Percentiles rank a stretch among this genome's conserved stretches.
Evolutionary conservation across 73 alveolate genomes (phyloP).

Genomic region (Paramecium caudatum): DNA sequence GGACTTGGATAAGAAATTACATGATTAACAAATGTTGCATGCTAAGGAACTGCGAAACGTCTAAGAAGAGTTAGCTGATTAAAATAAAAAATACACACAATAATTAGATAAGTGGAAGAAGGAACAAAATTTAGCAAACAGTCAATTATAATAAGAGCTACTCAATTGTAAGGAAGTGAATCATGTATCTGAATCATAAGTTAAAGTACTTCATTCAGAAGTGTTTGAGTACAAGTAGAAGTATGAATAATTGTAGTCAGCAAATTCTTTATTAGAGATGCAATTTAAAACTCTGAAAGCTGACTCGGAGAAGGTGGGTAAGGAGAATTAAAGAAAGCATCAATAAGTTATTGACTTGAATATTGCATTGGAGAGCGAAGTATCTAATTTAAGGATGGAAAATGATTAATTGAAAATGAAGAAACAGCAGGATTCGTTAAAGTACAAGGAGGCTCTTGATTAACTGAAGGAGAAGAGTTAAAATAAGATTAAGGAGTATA

Average conservation of each 20-base stretch:
- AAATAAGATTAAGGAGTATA: constrained; percentile 5
- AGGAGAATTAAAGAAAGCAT: background rate
- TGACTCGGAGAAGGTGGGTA: background rate
- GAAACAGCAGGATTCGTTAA: background rate
- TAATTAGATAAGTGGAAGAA: background rate
- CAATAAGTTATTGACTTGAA: background rate
- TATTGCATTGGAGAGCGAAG: background rate
- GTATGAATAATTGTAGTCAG: background rate
- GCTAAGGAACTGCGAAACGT: background rate
- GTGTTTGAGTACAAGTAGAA: background rate
- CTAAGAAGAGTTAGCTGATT: background rate
- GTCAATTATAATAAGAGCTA: background rate
- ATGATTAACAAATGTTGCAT: background rate
- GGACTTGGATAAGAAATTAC: background rate
- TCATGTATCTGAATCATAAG: no score
- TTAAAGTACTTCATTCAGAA: background rate
- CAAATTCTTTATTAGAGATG: background rate
- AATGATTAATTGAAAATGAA: background rate
- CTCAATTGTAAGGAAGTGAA: background rate
- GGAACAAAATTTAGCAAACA: background rate
- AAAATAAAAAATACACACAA: background rate
- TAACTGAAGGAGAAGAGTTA: constrained; percentile 8
- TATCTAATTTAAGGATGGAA: background rate
- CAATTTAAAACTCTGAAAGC: background rate
- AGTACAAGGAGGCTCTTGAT: constrained; percentile 42